Conservation (phyloP, 1,284 basidiomycete genomes). For the Takashimella koratensis region DNA sequence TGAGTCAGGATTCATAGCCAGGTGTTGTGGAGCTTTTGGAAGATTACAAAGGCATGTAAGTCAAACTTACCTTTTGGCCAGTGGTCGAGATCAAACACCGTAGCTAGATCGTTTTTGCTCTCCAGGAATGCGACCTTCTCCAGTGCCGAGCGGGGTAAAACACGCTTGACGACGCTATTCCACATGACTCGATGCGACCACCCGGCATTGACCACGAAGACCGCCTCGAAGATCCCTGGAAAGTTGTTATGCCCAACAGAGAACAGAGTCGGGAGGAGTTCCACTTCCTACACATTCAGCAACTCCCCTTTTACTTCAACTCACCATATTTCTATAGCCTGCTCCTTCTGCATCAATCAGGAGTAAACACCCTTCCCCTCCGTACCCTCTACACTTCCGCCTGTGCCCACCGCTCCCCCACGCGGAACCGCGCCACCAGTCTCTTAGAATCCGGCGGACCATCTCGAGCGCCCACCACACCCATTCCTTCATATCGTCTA, state of each 20-base stretch:
- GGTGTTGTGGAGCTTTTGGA: no score
- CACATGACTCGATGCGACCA: constrained; percentile 54
- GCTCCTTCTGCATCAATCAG: constrained; percentile 44
- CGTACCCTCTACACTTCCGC: constrained; percentile 8
- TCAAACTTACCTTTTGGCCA: constrained; percentile 34
- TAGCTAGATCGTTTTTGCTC: constrained; percentile 17
- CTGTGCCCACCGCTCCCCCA: constrained; percentile 7
- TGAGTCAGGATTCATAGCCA: no score
- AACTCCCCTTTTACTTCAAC: constrained; percentile 14
- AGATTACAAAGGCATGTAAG: no score
- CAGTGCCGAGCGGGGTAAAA: constrained; percentile 51
- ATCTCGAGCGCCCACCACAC: constrained; percentile 45
- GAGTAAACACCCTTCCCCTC: constrained; percentile 40
- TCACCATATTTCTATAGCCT: constrained; percentile 46
- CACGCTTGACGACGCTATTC: constrained; percentile 49
- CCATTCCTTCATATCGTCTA: constrained; percentile 43
- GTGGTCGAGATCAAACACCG: constrained; percentile 33
- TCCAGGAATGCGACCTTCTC: constrained; percentile 51
- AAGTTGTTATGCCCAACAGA: constrained; percentile 45
- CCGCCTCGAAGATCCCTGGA: constrained; percentile 44
- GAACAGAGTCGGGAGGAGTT: constrained; percentile 44
- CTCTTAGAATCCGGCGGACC: constrained; percentile 30
- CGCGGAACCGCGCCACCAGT: constrained; percentile 29
- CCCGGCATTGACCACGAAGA: constrained; percentile 53
- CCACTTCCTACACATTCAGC: constrained; percentile 45